Conservation (phyloP, 225 moss, liverwort and hornwort species). For the Marchantia polymorpha region DNA sequence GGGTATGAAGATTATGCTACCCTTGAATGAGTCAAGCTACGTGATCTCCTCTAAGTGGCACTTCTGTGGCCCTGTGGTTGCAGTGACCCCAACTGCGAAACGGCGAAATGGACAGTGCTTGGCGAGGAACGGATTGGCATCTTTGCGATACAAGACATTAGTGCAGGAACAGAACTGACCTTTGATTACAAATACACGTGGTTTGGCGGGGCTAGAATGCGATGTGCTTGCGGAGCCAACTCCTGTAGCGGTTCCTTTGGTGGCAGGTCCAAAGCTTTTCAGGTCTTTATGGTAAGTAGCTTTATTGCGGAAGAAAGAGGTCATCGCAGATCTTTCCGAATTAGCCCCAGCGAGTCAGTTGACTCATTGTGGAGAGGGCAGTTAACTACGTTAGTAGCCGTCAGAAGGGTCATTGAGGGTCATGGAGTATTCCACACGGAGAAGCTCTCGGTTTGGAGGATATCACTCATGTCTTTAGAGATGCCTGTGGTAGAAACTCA, state of each 20-base stretch:
- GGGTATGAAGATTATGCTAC: background rate
- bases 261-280: conserved; percentile 38
- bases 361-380: background rate
- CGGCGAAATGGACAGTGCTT: conserved; percentile 55
- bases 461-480: no score
- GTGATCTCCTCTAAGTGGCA: background rate
- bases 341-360: background rate
- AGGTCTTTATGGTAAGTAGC: conserved; percentile 28
- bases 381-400: background rate
- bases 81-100: conserved; percentile 66
- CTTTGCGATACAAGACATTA: conserved; percentile 47
- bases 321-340: background rate
- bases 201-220: conserved; percentile 38
- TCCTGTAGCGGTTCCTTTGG: conserved; percentile 56
- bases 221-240: conserved; percentile 52
- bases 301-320: background rate
- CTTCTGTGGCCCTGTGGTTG: background rate
- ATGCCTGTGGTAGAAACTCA: no score
- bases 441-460: background rate
- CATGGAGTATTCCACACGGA: background rate
- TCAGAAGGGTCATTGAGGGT: background rate
- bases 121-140: conserved; percentile 64
- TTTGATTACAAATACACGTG: conserved; percentile 57
- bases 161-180: conserved; percentile 55
- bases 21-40: background rate